These are phyloP conservation scores for Vanderwaltozyma polyspora DNA, from an alignment of 805 yeast genomes.

Conservation along the genomic window DNA sequence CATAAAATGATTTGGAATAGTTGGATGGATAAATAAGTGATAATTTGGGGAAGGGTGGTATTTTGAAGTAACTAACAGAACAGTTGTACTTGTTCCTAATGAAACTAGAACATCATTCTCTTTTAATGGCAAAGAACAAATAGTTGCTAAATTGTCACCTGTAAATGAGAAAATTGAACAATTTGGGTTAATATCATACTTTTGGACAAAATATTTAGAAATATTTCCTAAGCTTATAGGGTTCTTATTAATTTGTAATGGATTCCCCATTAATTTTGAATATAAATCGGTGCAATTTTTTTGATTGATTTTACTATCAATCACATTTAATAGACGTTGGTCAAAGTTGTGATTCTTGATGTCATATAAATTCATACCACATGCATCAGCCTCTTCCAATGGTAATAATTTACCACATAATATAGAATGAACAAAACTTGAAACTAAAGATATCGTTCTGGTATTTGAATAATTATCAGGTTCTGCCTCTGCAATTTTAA, in stretches of 20 bases:
- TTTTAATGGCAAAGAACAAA: conserved; percentile 65
- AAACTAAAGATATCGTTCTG: conserved; percentile 56
- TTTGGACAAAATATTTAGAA: conserved; percentile 47
- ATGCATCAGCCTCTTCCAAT: conserved; percentile 76
- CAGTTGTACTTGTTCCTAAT: conserved; percentile 88
- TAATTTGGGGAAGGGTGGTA: conserved; percentile 72
- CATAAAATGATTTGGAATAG: conserved; percentile 67
- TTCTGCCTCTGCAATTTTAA: conserved; percentile 48
- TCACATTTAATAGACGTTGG: conserved; percentile 39
- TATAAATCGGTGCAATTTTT: conserved; percentile 14
- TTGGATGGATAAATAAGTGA: conserved; percentile 81
- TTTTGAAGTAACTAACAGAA: conserved; percentile 65
- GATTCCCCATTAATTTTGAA: conserved; percentile 28
- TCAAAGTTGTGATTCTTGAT: conserved; percentile 46
- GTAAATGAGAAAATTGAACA: conserved; percentile 68
- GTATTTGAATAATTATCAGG: conserved; percentile 47
- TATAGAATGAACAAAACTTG: conserved; percentile 65
- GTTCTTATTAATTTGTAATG: conserved; percentile 31
- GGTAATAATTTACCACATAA: conserved; percentile 52
- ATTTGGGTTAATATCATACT: conserved; percentile 48
- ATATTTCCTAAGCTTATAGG: conserved; percentile 37
- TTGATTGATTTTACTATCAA: conserved; percentile 7
- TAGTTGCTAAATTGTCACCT: conserved; percentile 86
- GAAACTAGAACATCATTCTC: conserved; percentile 72
- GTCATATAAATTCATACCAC: conserved; percentile 88